Base-by-base conservation (phyloP, 2,329 filamentous ascomycete genomes). In the Hypoxylon sp. region DNA sequence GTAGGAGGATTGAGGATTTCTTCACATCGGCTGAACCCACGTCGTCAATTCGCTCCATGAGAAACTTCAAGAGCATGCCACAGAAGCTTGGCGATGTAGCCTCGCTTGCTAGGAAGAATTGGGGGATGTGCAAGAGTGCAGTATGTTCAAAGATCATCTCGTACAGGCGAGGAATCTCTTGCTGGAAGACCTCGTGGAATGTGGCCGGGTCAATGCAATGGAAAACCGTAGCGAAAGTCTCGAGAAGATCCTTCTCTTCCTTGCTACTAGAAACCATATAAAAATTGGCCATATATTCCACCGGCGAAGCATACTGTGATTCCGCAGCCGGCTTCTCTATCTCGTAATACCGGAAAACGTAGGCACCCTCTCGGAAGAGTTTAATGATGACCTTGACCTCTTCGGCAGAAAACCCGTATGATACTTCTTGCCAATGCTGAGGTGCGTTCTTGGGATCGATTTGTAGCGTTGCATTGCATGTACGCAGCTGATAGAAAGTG, bases 91-190 rank as follows among this genome's bases (percentile, higher is more conserved):
- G 94, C 27, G 94, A 98, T 0, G 97, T 99, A 3, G 95, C 95
- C 82, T 99, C 96, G 75, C 94, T 98, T n/a, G 97, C 96, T 56
- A 99, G 88, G 81, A 99, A 96, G 80, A 98, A 99, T 77, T 99
- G 96, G 6, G 96, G 95, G 62, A 99, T 93, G 79, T 99, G 96
- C 56, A 99, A 86, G 42, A 99, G 86, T 27, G 93, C 93, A 1
- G 94, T 94, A 80, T 99, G 96, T 78, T 98, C 93, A 78, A 98
- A 97, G 82, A 97, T 98, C 87, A 98, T 95, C 70, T 97, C 92
- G 79, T 99, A 98, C 39, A 99, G 88, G 79, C 93, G 93, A 39
- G 95, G 95, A 67, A 99, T 98, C 82, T 98, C 96, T 67, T 94
- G 93, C 78, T 97, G 93, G 79, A 99, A 99, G 44, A 99, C 94